Evolutionary conservation across 176 grass and related monocot genomes (phyloP).

Genomic region (Paspalum vaginatum): DNA sequence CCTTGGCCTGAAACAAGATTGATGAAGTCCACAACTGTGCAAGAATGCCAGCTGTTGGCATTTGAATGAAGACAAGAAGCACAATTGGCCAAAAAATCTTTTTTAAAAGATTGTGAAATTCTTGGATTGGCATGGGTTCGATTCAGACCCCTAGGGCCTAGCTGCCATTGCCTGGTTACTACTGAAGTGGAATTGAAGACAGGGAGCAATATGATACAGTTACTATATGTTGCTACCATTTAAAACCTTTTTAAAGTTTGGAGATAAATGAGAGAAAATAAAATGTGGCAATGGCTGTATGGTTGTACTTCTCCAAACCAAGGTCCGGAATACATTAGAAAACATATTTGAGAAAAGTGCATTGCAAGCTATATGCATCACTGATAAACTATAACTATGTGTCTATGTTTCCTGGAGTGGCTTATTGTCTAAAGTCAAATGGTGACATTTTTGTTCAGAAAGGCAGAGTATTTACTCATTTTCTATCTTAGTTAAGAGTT

Average conservation of each 20-base stretch:
- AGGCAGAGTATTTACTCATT: neutral
- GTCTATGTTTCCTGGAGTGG: neutral
- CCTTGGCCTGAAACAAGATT: constrained; percentile 60
- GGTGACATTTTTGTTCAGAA: neutral
- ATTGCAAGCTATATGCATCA: neutral
- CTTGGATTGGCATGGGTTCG: neutral
- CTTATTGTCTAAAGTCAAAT: constrained; percentile 3
- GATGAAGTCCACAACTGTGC: neutral
- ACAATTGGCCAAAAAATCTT: neutral
- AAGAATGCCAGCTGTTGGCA: constrained; percentile 18
- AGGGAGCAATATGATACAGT: neutral
- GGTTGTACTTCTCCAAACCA: neutral
- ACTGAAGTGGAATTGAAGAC: neutral
- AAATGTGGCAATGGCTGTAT: neutral
- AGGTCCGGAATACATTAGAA: neutral
- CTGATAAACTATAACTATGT: neutral
- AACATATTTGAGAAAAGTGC: neutral
- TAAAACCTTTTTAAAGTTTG: neutral
- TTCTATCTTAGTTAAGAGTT: neutral
- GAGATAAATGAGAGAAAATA: neutral
- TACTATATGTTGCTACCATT: neutral
- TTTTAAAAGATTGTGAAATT: neutral
- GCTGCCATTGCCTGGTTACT: neutral
- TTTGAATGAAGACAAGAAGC: neutral
- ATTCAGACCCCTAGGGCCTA: neutral